Conservation (phyloP, 2,329 filamentous ascomycete genomes). For the Mariannaea sp. region DNA sequence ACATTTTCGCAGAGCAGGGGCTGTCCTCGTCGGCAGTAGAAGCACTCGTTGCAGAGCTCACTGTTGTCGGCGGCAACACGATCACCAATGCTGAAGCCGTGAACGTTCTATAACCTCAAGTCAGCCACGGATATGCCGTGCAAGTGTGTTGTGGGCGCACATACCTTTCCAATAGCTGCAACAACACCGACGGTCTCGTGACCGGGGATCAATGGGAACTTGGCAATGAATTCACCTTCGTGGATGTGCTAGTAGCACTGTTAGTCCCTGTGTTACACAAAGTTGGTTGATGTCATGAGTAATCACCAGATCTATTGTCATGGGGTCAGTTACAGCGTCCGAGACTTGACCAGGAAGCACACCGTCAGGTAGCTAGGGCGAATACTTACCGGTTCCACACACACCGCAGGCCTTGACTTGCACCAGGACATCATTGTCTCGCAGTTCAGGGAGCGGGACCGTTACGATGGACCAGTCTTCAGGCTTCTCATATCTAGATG, state of each 20-base stretch:
- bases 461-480: conserved; percentile 64
- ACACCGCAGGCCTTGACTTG: conserved; percentile 72
- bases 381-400: conserved; percentile 60
- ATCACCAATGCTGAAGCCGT: conserved; percentile 64
- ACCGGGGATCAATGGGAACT: conserved; percentile 70
- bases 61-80: conserved; percentile 68
- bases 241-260: conserved; percentile 56
- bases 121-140: no score
- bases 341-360: background rate
- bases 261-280: conserved; percentile 7
- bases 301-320: conserved; percentile 44
- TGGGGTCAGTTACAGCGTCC: conserved; percentile 30
- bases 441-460: conserved; percentile 64
- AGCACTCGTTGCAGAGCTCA: conserved; percentile 72
- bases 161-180: conserved; percentile 56
- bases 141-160: no score
- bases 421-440: conserved; percentile 64
- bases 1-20: conserved; percentile 69
- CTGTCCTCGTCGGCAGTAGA: conserved; percentile 73
- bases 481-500: conserved; percentile 62
- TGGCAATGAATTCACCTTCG: conserved; percentile 67
- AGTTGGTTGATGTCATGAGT: background rate
- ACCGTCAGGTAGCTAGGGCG: conserved; percentile 28
- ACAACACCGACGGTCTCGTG: conserved; percentile 72
- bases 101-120: conserved; percentile 52